Evolutionary conservation across 768 basidiomycete species (phyloP).

Genomic region (Boletus barrowsii): DNA sequence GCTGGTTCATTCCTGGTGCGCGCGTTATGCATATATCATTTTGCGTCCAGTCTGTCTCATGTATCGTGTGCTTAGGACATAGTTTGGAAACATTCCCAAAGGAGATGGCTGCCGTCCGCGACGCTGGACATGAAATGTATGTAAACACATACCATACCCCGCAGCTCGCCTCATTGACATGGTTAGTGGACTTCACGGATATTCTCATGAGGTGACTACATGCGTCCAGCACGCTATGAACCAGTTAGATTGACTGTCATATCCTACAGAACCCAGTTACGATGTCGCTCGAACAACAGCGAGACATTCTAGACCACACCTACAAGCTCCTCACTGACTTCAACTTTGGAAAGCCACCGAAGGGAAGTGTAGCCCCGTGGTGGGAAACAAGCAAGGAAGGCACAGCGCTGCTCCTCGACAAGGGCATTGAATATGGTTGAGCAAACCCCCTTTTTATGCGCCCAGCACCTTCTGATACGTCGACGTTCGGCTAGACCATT

Average conservation of each 20-base stretch:
- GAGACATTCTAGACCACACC: constrained; percentile 66
- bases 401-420: constrained; percentile 58
- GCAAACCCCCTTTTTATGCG: neutral
- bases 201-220: constrained; percentile 55
- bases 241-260: neutral
- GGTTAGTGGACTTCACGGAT: constrained; percentile 60
- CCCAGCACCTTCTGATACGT: constrained; percentile 2
- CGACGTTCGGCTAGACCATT: constrained; percentile 43
- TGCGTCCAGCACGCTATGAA: constrained; percentile 4
- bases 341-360: constrained; percentile 55
- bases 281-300: constrained; percentile 64
- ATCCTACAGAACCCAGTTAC: constrained; percentile 50
- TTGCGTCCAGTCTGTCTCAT: neutral
- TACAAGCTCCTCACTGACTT: constrained; percentile 63
- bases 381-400: constrained; percentile 76
- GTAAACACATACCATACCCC: constrained; percentile 3
- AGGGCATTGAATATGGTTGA: constrained; percentile 71
- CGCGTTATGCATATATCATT: neutral
- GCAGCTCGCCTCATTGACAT: neutral
- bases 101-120: constrained; percentile 65
- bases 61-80: constrained; percentile 43
- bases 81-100: constrained; percentile 73
- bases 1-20: constrained; percentile 73
- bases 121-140: constrained; percentile 71
- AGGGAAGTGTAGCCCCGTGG: constrained; percentile 73